Base-by-base conservation (phyloP, 2,329 filamentous ascomycete genomes). In the Lasiodiplodia theobromae region DNA sequence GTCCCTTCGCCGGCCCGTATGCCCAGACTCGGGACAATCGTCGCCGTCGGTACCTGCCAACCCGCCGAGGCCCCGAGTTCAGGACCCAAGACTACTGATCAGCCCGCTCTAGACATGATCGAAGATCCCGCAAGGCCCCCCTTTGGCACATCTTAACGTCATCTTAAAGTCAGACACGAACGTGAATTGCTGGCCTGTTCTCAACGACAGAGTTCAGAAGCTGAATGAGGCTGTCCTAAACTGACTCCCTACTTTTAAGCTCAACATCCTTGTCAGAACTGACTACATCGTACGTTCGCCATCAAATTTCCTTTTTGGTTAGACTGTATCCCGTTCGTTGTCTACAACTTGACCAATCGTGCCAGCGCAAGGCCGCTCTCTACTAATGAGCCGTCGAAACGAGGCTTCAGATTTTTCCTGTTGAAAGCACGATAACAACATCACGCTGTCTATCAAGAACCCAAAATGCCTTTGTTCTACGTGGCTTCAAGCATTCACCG, bases 1-100 rank as follows among this genome's bases (percentile, higher is more conserved):
- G 25, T 31, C 18, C 16, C 53, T 34, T 47, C 44, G n/a, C 44
- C 44, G 44, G 44, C 44, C 44, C 44, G n/a, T 47, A 21, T 47
- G 44, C 44, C 44, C 44, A 47, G 44, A 47, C 44, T 47, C 44
- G 44, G 44, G n/a, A 47, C 44, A 21, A 21, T 21, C 44, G 18
- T 56, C 18, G 25, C 52, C 52, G 25, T 11, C 52, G 49, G 18
- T 21, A 25, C 10, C 51, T 53, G 51, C 14, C 51, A 53, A 18
- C 28, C 51, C 51, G 16, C 53, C 53, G 53, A 56, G 53, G 28
- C 53, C n/a, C 53, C 53, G 53, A 37, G 34, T 37, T 16, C 52
- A 28, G 5, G 4, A 38, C 54, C 18, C 28, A 40, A 40, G 38
- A 40, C 40, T 44, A 44, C 40, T 18, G 40, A 44, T 44, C 38